phyloP scores from a whole-genome alignment of 345 rosid genomes.

The Adansonia digitata region DNA sequence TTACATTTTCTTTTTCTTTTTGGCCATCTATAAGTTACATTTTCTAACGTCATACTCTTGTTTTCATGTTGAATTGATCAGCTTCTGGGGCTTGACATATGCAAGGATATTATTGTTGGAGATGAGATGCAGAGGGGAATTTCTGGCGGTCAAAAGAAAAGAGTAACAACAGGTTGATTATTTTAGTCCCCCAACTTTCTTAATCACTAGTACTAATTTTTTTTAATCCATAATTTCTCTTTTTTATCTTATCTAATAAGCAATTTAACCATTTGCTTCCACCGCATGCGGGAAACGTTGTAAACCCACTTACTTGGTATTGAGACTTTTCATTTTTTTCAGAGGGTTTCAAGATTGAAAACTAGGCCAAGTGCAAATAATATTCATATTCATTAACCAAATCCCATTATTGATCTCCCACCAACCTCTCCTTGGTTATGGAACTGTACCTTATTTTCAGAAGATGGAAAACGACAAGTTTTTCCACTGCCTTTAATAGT shows the following conservation, averaged over 20 bases:
- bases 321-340: neutral
- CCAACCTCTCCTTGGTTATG: slow-evolving; percentile 3
- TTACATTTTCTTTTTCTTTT: no score
- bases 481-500: neutral
- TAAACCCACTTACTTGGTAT: neutral
- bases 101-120: slow-evolving; percentile 78
- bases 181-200: neutral
- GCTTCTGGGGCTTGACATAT: slow-evolving; percentile 81
- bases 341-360: neutral
- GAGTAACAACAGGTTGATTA: slow-evolving; percentile 77
- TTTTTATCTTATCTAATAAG: neutral
- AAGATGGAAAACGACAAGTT: neutral
- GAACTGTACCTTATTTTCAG: neutral
- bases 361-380: neutral
- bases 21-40: no score
- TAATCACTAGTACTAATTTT: neutral
- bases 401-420: slow-evolving; percentile 6
- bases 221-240: neutral
- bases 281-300: neutral
- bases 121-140: slow-evolving; percentile 78
- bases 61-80: slow-evolving; percentile 21
- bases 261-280: neutral
- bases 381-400: neutral
- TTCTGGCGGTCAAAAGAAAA: slow-evolving; percentile 83
- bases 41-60: neutral